These are phyloP conservation scores for Luzula sylvatica DNA, from an alignment of 176 grass and related monocot genomes.

Conservation along the genomic window DNA sequence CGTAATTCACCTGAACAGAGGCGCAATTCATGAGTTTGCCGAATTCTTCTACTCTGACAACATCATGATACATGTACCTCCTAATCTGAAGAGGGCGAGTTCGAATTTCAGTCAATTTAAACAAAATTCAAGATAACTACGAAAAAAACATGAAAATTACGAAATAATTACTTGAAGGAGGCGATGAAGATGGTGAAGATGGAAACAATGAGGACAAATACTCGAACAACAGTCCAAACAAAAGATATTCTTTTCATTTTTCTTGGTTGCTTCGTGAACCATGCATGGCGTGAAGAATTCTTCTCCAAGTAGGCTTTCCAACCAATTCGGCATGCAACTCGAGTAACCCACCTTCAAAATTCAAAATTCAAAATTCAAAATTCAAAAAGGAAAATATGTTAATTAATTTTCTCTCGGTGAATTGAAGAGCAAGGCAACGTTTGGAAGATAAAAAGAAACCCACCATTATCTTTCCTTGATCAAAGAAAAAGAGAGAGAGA, in stretches of 20 bases:
- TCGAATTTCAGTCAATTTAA: not conserved
- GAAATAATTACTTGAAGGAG: slow-evolving; percentile 51
- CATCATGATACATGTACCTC: slow-evolving; percentile 94
- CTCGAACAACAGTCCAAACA: slow-evolving; percentile 84
- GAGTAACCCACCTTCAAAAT: slow-evolving; percentile 20
- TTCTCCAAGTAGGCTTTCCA: slow-evolving; percentile 59
- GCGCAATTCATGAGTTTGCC: slow-evolving; percentile 92
- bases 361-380: too few species aligned
- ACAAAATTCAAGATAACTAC: not conserved
- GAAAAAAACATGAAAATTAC: not conserved
- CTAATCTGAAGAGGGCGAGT: slow-evolving; percentile 35
- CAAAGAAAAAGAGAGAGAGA: not conserved
- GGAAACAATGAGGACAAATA: slow-evolving; percentile 77
- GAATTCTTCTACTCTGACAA: slow-evolving; percentile 78
- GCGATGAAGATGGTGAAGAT: slow-evolving; percentile 48
- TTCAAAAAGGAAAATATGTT: not conserved
- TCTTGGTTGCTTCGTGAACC: slow-evolving; percentile 58
- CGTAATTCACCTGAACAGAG: slow-evolving; percentile 55
- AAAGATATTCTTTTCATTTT: slow-evolving; percentile 99
- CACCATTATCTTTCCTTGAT: not conserved
- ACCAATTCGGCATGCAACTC: slow-evolving; percentile 40
- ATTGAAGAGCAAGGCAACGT: not conserved
- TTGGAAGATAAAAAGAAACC: slow-evolving; percentile 5
- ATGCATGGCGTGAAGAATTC: slow-evolving; percentile 75
- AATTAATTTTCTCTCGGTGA: not conserved